Percentiles rank a stretch among this genome's conserved stretches.
Conservation (phyloP, 257 asterid genomes). For the Fraxinus quadrangulata region DNA sequence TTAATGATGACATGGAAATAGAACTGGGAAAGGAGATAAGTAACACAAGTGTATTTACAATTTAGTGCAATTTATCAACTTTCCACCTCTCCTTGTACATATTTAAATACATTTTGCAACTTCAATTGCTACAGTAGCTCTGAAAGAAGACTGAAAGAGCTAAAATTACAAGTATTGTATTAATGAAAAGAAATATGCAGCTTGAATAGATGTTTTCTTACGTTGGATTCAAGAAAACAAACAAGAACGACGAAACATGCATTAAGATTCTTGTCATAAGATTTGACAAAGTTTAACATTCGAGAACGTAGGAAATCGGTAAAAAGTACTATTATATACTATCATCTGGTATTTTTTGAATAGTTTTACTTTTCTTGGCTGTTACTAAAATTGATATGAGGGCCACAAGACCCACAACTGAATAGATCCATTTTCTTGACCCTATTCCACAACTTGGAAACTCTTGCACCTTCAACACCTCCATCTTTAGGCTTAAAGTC, state of each 20-base stretch:
- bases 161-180: neutral
- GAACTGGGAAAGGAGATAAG: conserved; percentile 33
- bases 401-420: conserved; percentile 69
- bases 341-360: conserved; percentile 19
- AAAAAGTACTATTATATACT: neutral
- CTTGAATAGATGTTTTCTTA: neutral
- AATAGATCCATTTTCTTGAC: conserved; percentile 75
- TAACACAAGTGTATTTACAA: conserved; percentile 8
- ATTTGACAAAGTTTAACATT: neutral
- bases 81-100: neutral
- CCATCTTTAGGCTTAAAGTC: conserved; percentile 29
- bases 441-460: conserved; percentile 64
- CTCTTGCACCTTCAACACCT: conserved; percentile 37
- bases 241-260: neutral
- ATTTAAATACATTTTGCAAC: neutral
- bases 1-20: conserved; percentile 19
- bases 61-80: conserved; percentile 10
- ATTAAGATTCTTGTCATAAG: neutral
- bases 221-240: neutral
- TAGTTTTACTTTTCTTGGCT: conserved; percentile 27
- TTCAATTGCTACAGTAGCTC: neutral
- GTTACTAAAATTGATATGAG: conserved; percentile 41
- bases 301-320: neutral
- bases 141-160: neutral
- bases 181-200: neutral